Base-by-base conservation (phyloP, 164 flowering plant genomes). In the Vitis amurensis region DNA sequence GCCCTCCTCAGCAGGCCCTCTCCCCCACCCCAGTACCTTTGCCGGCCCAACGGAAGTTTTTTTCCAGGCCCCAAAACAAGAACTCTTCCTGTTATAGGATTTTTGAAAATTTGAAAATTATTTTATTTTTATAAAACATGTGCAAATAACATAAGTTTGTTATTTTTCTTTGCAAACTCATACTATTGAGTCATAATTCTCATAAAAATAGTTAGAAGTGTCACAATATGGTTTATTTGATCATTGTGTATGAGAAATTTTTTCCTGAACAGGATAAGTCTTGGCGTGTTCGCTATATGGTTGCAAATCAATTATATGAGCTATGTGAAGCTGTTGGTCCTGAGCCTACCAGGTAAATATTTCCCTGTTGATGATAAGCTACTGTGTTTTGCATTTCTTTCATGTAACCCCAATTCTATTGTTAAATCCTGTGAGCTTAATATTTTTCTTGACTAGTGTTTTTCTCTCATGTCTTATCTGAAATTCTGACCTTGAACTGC, bases 231-330 rank as follows among this genome's bases (percentile, higher is more conserved):
- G 14, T 31, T 63, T 60, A n/a, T 51, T 57, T 67, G 15, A 9
- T n/a, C 9, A 51, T 65, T 49, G 11, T 61, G 15, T 52, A 14
- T 58, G 50, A 68, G 19, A 37, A 62, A 31, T 56, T 37, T 16
- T 63, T 67, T 74, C 30, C 51, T 69, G 71, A 52, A 37, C 81
- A 94, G 99, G 99, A 94, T 72, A 94, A 94, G 73, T 94, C 99
- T 65, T 94, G 99, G 99, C 99, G 99, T 78, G 99, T 94, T 59
- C 92, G 99, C n/a, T 94, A 92, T 77, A 90, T 92, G 98, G 98
- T 92, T 78, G 99, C 99, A n/a, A 91, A 91, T 83, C 98, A 92
- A 61, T 76, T 94, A 64, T 92, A 92, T 73, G 99, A 94, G 79
- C 87, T 94, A 55, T 94, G 97, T 83, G 98, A 94, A 86, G 97